phyloP scores from a whole-genome alignment of 2,329 filamentous ascomycete genomes.

The Pseudocercospora fijiensis region DNA sequence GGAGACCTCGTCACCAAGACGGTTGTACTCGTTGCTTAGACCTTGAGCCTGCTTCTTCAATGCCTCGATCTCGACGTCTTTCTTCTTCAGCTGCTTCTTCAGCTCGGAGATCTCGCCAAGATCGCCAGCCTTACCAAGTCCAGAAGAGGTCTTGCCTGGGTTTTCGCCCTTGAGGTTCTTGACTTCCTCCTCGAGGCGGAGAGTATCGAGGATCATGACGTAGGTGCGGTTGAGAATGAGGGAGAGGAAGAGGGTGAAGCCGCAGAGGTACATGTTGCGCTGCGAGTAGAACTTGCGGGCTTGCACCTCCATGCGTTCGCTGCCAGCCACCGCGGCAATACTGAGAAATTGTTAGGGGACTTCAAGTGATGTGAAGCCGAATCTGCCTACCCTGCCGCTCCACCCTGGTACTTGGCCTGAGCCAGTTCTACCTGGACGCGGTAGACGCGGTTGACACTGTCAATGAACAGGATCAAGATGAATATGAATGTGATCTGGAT shows the following conservation, averaged over 20 bases:
- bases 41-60: slow-evolving; percentile 91
- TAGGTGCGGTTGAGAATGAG: slow-evolving; percentile 99
- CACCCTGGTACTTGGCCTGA: slow-evolving; percentile 62
- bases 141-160: slow-evolving; percentile 63
- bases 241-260: slow-evolving; percentile 97
- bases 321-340: slow-evolving; percentile 62
- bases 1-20: slow-evolving; percentile 78
- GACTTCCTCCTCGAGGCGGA: slow-evolving; percentile 88
- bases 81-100: slow-evolving; percentile 65
- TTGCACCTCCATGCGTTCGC: slow-evolving; percentile 96
- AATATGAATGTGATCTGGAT: slow-evolving; percentile 91
- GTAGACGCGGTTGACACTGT: slow-evolving; percentile 95
- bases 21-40: slow-evolving; percentile 79
- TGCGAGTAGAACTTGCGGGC: slow-evolving; percentile 99
- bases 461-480: slow-evolving; percentile 95
- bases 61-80: slow-evolving; percentile 79
- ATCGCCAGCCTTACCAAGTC: slow-evolving; percentile 70
- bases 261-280: slow-evolving; percentile 99
- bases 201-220: slow-evolving; percentile 89
- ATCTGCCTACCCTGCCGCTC: slow-evolving; percentile 49
- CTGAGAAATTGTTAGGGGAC: slow-evolving; percentile 43
- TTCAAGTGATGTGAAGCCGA: background rate
- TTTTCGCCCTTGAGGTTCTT: slow-evolving; percentile 72
- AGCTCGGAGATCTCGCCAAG: slow-evolving; percentile 71
- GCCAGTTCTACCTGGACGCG: slow-evolving; percentile 88